Percentiles rank a stretch among this genome's conserved stretches.
Evolutionary conservation across 306 rosid genomes (phyloP).

Genomic region (Sechiopsis laciniata): DNA sequence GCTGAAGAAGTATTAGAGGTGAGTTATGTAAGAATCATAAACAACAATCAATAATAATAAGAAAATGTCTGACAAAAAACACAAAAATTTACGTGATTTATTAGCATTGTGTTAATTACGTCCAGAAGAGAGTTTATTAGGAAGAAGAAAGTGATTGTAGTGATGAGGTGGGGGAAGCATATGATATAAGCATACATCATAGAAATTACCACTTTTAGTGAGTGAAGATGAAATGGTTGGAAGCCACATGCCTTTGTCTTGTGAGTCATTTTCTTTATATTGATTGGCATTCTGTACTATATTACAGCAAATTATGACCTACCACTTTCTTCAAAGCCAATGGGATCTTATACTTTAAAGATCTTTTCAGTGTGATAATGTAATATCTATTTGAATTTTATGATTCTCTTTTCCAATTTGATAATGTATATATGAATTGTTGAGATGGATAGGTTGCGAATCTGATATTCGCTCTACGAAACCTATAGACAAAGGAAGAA

Average conservation of each 20-base stretch:
- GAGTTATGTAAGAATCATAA: background rate
- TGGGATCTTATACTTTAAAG: background rate
- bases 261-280: constrained; percentile 11
- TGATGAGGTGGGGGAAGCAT: constrained; percentile 14
- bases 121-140: too few species aligned
- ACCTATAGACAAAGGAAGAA: background rate
- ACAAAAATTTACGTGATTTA: too few species aligned
- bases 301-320: constrained; percentile 16
- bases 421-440: background rate
- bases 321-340: constrained; percentile 17
- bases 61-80: too few species aligned
- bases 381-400: background rate
- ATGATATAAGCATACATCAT: constrained; percentile 3
- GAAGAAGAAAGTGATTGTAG: background rate
- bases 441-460: constrained; percentile 15
- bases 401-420: background rate
- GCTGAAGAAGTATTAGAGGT: constrained; percentile 1
- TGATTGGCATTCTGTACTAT: constrained; percentile 18
- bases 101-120: too few species aligned
- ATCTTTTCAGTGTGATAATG: constrained; percentile 12
- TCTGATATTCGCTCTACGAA: background rate
- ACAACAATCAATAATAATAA: too few species aligned
- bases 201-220: constrained; percentile 9
- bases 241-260: constrained; percentile 20
- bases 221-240: constrained; percentile 19